Conservation (phyloP, 495 filamentous ascomycete genomes). For the Astrothelium macrocarpum region DNA sequence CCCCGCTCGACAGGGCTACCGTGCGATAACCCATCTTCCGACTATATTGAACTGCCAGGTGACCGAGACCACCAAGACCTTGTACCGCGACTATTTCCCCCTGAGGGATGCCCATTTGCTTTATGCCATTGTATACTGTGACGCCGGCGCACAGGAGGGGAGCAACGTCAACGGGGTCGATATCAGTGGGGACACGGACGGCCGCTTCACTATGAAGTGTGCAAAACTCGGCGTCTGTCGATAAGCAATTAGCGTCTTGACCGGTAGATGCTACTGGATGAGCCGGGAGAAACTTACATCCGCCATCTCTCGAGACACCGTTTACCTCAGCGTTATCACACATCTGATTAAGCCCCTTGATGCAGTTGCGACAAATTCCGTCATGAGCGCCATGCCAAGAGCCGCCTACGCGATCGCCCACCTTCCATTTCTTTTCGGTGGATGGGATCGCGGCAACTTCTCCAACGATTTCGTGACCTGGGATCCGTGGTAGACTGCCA, state of each 20-base stretch:
- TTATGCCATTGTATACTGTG: constrained; percentile 63
- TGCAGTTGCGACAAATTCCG: constrained; percentile 35
- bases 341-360: constrained; percentile 36
- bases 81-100: constrained; percentile 55
- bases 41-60: constrained; percentile 59
- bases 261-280: background rate
- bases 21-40: constrained; percentile 55
- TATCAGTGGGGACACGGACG: constrained; percentile 48
- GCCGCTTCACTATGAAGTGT: constrained; percentile 52
- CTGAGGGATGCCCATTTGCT: constrained; percentile 46
- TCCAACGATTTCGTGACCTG: constrained; percentile 36
- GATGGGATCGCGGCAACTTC: constrained; percentile 26
- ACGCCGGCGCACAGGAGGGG: constrained; percentile 65
- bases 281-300: constrained; percentile 17
- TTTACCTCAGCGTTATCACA: constrained; percentile 36
- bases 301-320: constrained; percentile 34
- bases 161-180: constrained; percentile 50
- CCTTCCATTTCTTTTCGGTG: constrained; percentile 34
- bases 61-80: constrained; percentile 38
- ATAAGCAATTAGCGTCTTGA: background rate
- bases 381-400: constrained; percentile 41
- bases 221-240: constrained; percentile 49
- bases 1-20: constrained; percentile 50
- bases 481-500: constrained; percentile 22
- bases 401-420: constrained; percentile 34